Conservation (phyloP, 768 basidiomycete genomes). For the Pulveroboletus ravenelii region DNA sequence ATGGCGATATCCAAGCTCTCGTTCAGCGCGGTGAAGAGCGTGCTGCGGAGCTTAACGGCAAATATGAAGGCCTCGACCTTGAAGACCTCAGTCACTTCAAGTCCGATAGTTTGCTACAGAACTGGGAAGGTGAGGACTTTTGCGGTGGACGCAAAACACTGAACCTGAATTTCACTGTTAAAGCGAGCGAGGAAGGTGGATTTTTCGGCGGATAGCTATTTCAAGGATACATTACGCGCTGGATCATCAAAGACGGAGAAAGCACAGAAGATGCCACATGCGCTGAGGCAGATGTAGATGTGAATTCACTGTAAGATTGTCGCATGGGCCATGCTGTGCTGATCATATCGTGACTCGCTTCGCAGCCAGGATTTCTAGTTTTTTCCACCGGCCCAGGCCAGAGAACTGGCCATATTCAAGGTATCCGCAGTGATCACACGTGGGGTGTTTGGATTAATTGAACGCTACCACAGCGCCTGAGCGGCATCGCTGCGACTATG, state of each 20-base stretch:
- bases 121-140: constrained; percentile 97
- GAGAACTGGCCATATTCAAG: constrained; percentile 76
- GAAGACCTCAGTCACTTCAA: constrained; percentile 98
- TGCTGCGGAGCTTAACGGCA: constrained; percentile 80
- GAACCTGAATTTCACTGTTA: constrained; percentile 78
- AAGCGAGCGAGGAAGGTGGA: constrained; percentile 93
- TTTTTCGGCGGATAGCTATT: constrained; percentile 93
- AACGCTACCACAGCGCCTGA: constrained; percentile 43
- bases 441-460: neutral
- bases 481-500: constrained; percentile 58
- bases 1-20: constrained; percentile 91
- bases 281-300: constrained; percentile 86
- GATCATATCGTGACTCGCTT: neutral
- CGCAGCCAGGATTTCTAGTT: constrained; percentile 93
- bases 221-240: constrained; percentile 83
- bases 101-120: constrained; percentile 82
- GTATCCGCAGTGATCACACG: constrained; percentile 28
- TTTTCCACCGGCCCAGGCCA: constrained; percentile 72
- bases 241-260: constrained; percentile 79
- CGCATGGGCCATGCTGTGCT: neutral
- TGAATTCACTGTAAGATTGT: constrained; percentile 33
- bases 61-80: constrained; percentile 87
- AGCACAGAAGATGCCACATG: constrained; percentile 74
- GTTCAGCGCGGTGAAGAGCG: constrained; percentile 88
- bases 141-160: constrained; percentile 66